phyloP scores from a whole-genome alignment of 2,329 filamentous ascomycete genomes.

The Didymosphaeria variabile region DNA sequence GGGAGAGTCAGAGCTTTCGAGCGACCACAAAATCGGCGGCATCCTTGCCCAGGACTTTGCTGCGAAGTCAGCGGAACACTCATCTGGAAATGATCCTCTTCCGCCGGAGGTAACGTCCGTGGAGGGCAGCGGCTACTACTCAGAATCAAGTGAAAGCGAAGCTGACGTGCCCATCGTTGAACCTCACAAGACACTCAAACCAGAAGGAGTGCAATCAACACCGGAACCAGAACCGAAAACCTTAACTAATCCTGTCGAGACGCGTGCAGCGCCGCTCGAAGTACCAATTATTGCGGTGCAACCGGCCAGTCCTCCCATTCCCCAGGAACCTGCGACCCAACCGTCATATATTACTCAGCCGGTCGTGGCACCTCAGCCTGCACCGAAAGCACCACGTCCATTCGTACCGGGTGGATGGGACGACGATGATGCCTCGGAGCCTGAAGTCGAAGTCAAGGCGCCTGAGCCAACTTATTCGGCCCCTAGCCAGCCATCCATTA shows the following conservation, averaged over 20 bases:
- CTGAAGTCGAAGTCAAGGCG: conserved; percentile 7
- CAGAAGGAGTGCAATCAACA: conserved; percentile 20
- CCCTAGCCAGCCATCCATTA: neutral
- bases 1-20: conserved; percentile 62
- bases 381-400: conserved; percentile 34
- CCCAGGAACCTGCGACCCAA: conserved; percentile 20
- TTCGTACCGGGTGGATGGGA: conserved; percentile 43
- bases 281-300: conserved; percentile 47
- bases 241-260: conserved; percentile 30
- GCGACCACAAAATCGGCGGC: conserved; percentile 66
- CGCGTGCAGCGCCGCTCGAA: conserved; percentile 22
- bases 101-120: conserved; percentile 76
- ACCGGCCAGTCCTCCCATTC: conserved; percentile 45
- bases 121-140: conserved; percentile 71
- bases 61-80: conserved; percentile 53
- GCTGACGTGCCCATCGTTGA: conserved; percentile 24
- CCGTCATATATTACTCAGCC: neutral
- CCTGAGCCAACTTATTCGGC: neutral
- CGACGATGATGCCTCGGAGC: conserved; percentile 40
- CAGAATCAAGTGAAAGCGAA: conserved; percentile 61
- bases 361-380: neutral
- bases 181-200: neutral
- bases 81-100: conserved; percentile 65
- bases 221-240: conserved; percentile 40
- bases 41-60: conserved; percentile 65